These are phyloP conservation scores for Porogramme epimiltina DNA, from an alignment of 1,284 basidiomycete genomes.

Conservation along the genomic window DNA sequence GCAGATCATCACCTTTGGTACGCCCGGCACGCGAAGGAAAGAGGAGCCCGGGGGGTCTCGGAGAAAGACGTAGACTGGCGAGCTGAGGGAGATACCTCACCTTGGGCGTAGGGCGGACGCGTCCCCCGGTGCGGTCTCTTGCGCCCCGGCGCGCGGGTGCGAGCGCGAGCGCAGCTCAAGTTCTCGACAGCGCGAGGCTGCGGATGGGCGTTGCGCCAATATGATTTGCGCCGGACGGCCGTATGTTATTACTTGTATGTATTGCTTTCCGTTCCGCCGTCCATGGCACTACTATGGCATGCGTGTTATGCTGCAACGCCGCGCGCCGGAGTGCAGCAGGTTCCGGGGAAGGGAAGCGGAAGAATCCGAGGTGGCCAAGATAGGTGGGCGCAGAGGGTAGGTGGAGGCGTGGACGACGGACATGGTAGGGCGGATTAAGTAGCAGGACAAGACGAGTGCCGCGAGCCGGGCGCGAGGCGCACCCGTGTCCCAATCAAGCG, in stretches of 20 bases:
- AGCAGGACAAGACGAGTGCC: no score
- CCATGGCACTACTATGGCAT: no score
- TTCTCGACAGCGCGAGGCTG: constrained; percentile 1
- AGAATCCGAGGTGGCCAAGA: no score
- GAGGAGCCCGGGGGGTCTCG: constrained; percentile 9
- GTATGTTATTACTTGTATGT: neutral
- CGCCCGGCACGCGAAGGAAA: constrained; percentile 11
- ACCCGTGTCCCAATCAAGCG: no score
- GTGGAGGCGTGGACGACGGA: no score
- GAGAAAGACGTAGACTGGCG: constrained; percentile 10
- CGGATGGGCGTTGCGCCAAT: neutral
- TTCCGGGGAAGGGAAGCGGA: no score
- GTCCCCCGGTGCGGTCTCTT: neutral
- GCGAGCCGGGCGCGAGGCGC: no score
- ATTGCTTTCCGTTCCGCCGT: neutral
- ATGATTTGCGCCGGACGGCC: neutral
- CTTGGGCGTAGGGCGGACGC: constrained; percentile 4
- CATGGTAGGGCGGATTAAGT: no score
- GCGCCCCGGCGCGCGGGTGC: constrained; percentile 1
- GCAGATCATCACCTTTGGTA: constrained; percentile 16
- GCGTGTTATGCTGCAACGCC: no score
- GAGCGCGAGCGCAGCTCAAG: neutral
- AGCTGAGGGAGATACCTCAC: neutral
- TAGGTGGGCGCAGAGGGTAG: no score
- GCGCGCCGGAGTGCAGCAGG: no score